Conservation (phyloP, 306 rosid genomes). For the Carpinus viminea region DNA sequence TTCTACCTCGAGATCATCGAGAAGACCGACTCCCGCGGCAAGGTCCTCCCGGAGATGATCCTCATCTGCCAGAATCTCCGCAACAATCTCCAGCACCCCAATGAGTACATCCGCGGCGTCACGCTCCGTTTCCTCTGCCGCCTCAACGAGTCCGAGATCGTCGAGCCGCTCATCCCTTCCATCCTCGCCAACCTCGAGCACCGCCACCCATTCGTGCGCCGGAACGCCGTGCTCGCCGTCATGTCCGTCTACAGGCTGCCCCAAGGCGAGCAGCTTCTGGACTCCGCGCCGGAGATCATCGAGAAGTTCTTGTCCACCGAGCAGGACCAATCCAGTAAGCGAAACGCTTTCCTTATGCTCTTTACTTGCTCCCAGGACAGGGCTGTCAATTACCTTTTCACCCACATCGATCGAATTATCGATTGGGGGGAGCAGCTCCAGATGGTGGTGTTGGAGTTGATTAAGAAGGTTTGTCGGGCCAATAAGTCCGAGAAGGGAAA, state of each 20-base stretch:
- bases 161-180: conserved; percentile 89
- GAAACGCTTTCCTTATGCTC: conserved; percentile 94
- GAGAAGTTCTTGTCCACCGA: conserved; percentile 73
- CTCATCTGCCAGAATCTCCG: conserved; percentile 95
- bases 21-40: conserved; percentile 83
- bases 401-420: conserved; percentile 60
- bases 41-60: conserved; percentile 93
- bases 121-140: conserved; percentile 93
- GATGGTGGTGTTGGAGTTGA: conserved; percentile 84
- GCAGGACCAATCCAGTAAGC: conserved; percentile 82
- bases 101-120: conserved; percentile 94
- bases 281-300: conserved; percentile 77
- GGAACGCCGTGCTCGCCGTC: conserved; percentile 82
- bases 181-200: conserved; percentile 82
- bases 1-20: conserved; percentile 93
- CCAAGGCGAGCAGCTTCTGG: conserved; percentile 79
- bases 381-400: conserved; percentile 65
- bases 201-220: conserved; percentile 82
- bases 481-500: conserved; percentile 83
- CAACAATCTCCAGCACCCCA: conserved; percentile 87
- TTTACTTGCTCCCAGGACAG: conserved; percentile 87
- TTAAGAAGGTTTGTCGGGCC: conserved; percentile 80
- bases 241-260: conserved; percentile 88
- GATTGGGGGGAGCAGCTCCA: conserved; percentile 95
- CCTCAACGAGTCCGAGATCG: conserved; percentile 75